phyloP scores from a whole-genome alignment of 129 eudicot species.

The Flaveria linearis region DNA sequence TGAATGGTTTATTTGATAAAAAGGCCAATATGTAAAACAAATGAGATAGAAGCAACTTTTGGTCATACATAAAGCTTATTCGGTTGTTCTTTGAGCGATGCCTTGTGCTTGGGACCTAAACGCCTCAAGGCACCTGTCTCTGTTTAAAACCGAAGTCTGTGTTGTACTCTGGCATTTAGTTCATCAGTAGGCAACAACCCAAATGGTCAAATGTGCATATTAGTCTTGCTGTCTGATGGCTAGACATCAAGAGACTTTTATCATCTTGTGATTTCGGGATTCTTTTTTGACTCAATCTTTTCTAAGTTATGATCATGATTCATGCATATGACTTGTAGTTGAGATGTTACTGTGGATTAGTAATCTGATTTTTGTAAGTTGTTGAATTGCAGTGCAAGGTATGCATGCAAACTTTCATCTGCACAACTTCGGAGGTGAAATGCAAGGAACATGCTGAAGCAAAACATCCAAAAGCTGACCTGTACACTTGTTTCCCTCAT shows the following conservation, averaged over 20 bases:
- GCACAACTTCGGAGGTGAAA: constrained; percentile 93
- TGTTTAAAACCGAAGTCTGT: too few species aligned
- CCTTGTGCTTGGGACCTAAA: too few species aligned
- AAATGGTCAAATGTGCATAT: background rate
- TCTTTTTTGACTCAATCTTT: background rate
- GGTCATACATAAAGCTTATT: too few species aligned
- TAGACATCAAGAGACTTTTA: background rate
- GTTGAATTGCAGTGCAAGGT: constrained; percentile 67
- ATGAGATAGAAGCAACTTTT: too few species aligned
- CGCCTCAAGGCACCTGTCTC: too few species aligned
- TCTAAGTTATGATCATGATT: background rate
- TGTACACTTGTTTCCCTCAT: constrained; percentile 63
- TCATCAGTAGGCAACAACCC: too few species aligned
- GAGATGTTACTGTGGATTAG: background rate
- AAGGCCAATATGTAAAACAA: too few species aligned
- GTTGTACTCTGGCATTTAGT: too few species aligned
- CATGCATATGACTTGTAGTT: background rate
- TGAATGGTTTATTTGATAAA: too few species aligned
- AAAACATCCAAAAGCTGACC: constrained; percentile 77
- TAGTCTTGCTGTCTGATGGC: background rate
- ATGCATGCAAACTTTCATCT: constrained; percentile 91
- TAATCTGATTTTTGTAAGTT: constrained; percentile 1
- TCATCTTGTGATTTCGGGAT: background rate
- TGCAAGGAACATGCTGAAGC: constrained; percentile 94
- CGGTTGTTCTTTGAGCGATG: too few species aligned